Evolutionary conservation across 208 protist species (phyloP).

Genomic region (Phytomonas francai): DNA sequence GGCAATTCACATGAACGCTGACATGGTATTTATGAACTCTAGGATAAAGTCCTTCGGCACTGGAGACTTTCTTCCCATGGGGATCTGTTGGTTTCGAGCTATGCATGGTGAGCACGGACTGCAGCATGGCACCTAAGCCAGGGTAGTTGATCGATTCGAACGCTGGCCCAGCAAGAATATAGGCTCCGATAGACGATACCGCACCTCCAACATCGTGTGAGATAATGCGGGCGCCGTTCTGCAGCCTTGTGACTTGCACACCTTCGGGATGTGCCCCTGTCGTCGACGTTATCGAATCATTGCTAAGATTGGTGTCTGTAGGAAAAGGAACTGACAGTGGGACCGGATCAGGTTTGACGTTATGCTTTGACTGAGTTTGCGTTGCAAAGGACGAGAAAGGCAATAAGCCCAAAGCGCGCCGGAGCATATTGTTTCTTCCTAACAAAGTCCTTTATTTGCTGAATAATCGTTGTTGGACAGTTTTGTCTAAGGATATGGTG

Average conservation of each 20-base stretch:
- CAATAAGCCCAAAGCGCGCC: slow-evolving; percentile 25
- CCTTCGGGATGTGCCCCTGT: neutral
- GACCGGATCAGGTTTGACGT: neutral
- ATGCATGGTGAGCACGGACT: slow-evolving; percentile 66
- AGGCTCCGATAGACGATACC: slow-evolving; percentile 70
- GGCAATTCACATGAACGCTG: slow-evolving; percentile 61
- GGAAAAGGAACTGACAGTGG: neutral
- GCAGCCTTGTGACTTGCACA: slow-evolving; percentile 58
- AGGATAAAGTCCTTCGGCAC: slow-evolving; percentile 35
- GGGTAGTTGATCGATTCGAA: slow-evolving; percentile 73
- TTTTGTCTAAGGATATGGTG: neutral
- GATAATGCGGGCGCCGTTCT: slow-evolving; percentile 79
- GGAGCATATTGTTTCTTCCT: slow-evolving; percentile 26
- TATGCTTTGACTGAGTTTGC: neutral
- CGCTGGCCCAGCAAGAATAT: slow-evolving; percentile 69
- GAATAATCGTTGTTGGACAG: neutral
- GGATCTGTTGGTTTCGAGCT: slow-evolving; percentile 81
- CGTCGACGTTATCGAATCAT: neutral
- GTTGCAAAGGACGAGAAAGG: slow-evolving; percentile 14
- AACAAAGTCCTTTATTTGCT: neutral
- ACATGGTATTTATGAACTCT: slow-evolving; percentile 68
- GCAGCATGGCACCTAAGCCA: slow-evolving; percentile 65
- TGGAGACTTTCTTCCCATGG: slow-evolving; percentile 58
- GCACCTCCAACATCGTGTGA: slow-evolving; percentile 65
- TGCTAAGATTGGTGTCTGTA: neutral